Base-by-base conservation (phyloP, 306 rosid genomes). In the Casuarina equisetifolia region DNA sequence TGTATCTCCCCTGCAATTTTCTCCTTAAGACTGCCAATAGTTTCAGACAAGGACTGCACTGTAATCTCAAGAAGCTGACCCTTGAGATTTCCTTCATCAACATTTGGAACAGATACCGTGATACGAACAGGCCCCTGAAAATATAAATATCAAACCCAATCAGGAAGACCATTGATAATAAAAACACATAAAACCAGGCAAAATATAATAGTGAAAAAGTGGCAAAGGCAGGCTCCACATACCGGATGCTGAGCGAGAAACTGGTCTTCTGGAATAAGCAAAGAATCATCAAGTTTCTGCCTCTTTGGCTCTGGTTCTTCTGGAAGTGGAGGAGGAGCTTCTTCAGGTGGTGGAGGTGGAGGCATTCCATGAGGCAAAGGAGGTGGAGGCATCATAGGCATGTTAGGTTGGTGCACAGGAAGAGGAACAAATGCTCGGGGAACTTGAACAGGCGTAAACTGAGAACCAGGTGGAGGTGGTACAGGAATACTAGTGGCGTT, bases 381-480 rank as follows among this genome's bases (percentile, higher is more conserved):
- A 8, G 97, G 94, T 36, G 87, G 96, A 32, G 91, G 93, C 96
- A 92, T 89, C 97, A 92, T 89, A 66, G 77, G 91, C 96, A 90
- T 86, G 51, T 78, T 74, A 19, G 94, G 87, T 45, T 91, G 91
- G 36, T 90, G 89, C 11, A 39, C 83, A 70, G 91, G 79, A 54
- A 76, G 84, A 78, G 93, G 87, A 25, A 49, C 87, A 81, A 53
- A 95, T 76, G 93, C 82, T 46, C 93, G 87, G 9, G 85, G 90
- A 85, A 86, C 86, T 32, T 42, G 87, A 68, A 91, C 62, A 15
- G 86, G 92, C 53, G 89, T 73, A 76, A 85, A 95, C 79, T 91
- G 97, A 80, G 96, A 91, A 74, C 98, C 97, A n/a, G 97, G 97
- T 11, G 97, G 96, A 16, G 91, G 97, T 20, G 98, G 97, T 78